Evolutionary conservation across 108 stramenopile genomes (phyloP), one percentile per base, ranked within the genome.

Genomic region (Pseudonitzschia delicatissima): DNA sequence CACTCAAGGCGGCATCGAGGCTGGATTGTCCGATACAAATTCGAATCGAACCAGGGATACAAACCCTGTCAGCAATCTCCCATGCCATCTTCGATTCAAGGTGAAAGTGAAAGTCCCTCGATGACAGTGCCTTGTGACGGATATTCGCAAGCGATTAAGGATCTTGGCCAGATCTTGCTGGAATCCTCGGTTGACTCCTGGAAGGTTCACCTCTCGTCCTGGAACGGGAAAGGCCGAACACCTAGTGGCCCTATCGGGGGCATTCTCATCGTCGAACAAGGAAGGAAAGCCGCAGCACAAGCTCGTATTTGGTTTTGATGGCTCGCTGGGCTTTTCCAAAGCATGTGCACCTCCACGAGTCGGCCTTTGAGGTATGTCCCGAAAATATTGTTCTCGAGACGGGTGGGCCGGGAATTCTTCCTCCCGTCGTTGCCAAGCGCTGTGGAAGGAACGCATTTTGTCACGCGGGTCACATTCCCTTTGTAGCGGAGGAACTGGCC

Each of bases 401-500:
- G 37, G 37, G 37, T 8, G 37, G 37, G 13, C 20, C 50, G 6
- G n/a, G 20, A n/a, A 40, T 34, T 20, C 62, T 75, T 13, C 74
- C 74, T 5, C n/a, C 74, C 20, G 34, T 15, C 29, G 59, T 75
- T 27, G 57, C 68, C 40, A 62, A 69, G 15, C 17, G 35, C 5
- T 25, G 62, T 28, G 74, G 74, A 15, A 36, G 74, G 25, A 9
- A 26, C 11, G 74, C 74, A n/a, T 67, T 67, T 62, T 27, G 60
- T 15, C 74, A 75, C 29, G 21, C 68, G 29, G 74, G 66, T 25
- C 62, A 36, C 49, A 49, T 57, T 29, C 74, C 74, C 49, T 64
- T 63, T 52, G 39, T 75, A 13, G 74, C 74, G 4, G 42, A 47
- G 18, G 45, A 67, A 2, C 57, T 75, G n/a, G 74, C 68, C n/a